Evolutionary conservation across 192 early-diverging fungal genomes (phyloP), one percentile per base, ranked within the genome.

Genomic region (Chytriomyces confervae): DNA sequence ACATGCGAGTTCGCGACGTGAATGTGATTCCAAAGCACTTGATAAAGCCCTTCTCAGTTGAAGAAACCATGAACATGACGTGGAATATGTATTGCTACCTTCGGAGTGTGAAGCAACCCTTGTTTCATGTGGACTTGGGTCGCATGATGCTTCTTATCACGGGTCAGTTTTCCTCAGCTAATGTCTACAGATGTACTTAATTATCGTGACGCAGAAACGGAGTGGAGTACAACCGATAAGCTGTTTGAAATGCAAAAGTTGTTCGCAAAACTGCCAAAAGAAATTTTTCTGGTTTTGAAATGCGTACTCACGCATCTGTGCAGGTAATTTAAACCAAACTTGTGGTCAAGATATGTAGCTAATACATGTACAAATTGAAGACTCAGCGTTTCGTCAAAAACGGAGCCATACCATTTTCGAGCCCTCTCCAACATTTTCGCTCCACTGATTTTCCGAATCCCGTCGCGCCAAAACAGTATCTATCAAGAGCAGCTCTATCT

Each of bases 181-280:
- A 69, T 18, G 9, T 46, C 48, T 4, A 5, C 3, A 46, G 29
- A 8, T 46, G 10, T n/a, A 3, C 45, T 46, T 2, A 69, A 1
- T 0, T 69, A 11, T 49, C 1, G 23, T n/a, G 13, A 50, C 2
- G 23, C 13, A 72, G 72, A 74, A 62, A 74, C 72, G 23, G 72
- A 74, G n/a, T 74, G 72, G 72, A 62, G 57, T 61, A 74, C 61
- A 13, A 7, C 8, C 16, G 72, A 74, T 9, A 74, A 74, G 53
- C 72, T 74, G 10, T 74, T 74, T 47, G 72, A 74, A 43, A 74
- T 74, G 11, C 72, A 74, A 62, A 74, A 74, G 43, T 27, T 74
- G 11, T 61, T 74, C 20, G 57, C 57, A 23, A 74, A 74, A 27
- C 61, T 74, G 36, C 72, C 72, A 9, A 74, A 62, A 20, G 61